Base-by-base conservation (phyloP, 495 filamentous ascomycete genomes). In the Talaromyces nanjingensis region DNA sequence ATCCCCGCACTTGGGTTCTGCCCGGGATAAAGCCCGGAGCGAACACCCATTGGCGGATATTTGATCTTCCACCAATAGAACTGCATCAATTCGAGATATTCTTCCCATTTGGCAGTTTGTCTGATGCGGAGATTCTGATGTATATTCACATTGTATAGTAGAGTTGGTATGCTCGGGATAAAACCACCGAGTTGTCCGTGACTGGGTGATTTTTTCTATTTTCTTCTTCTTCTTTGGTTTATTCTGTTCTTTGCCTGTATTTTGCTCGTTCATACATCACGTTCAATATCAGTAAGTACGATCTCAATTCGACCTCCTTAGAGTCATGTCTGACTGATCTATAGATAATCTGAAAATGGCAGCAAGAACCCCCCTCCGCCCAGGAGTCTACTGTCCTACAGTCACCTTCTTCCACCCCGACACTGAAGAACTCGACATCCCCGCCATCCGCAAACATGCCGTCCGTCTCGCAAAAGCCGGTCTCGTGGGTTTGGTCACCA, bases 351-450 rank as follows among this genome's bases (percentile, higher is more conserved):
- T 14, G 16, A 74, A 76, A 69, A 69, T 70, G 67, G 69, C 74
- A 66, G 52, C 78, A 39, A 76, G 75, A 61, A 85, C 86, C 53
- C 84, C 89, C 65, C 86, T 96, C 58, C 89, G 89, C 14, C 87
- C 88, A 67, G 92, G 92, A 70, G 92, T 93, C 72, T 96, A 94
- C 74, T 89, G 89, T 65, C 92, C 92, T 20, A 93, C 90, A 33
- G 91, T 93, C 85, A 94, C 91, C 65, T 94, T 96, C 77, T 96
- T 96, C 79, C 81, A 93, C 70, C 82, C 87, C 14, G 79, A 84
- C 34, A 92, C 89, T 54, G 91, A 96, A 75, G 88, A 94, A 18
- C 83, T 96, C 69, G 91, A 96, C 70, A 83, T 91, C 66, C 81
- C 87, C 5, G 83, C 87, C 63, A 89, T 93, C 77, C 90, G 88